These are phyloP conservation scores for Pyrenochaeta sp. DNA, from an alignment of 2,329 filamentous ascomycete genomes.

Conservation along the genomic window DNA sequence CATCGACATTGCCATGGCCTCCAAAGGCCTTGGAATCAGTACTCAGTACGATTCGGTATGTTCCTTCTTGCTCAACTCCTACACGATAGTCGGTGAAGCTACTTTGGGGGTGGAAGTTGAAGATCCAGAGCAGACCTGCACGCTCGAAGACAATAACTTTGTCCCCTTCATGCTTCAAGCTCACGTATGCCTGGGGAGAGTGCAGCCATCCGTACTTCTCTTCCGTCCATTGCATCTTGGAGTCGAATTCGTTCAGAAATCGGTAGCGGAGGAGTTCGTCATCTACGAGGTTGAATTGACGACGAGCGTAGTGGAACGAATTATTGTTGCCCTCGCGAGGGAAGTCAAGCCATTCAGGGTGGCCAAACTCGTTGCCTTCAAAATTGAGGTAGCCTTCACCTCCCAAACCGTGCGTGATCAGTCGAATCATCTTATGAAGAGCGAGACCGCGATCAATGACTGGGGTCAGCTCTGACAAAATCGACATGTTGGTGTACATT, in stretches of 20 bases:
- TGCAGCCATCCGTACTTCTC: slow-evolving; percentile 91
- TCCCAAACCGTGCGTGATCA: slow-evolving; percentile 88
- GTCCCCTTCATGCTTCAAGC: slow-evolving; percentile 89
- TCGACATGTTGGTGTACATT: slow-evolving; percentile 98
- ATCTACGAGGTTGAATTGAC: slow-evolving; percentile 91
- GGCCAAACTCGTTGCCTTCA: slow-evolving; percentile 97
- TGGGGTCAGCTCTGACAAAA: slow-evolving; percentile 80
- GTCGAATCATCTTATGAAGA: slow-evolving; percentile 96
- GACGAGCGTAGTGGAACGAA: slow-evolving; percentile 91
- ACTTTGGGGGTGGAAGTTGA: slow-evolving; percentile 89
- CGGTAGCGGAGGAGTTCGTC: slow-evolving; percentile 85
- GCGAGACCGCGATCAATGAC: slow-evolving; percentile 90
- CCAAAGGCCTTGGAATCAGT: slow-evolving; percentile 80
- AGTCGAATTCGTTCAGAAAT: slow-evolving; percentile 93
- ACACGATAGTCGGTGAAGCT: slow-evolving; percentile 94
- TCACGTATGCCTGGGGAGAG: slow-evolving; percentile 85
- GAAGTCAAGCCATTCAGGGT: slow-evolving; percentile 99
- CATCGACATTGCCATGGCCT: slow-evolving; percentile 78
- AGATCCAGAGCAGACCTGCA: slow-evolving; percentile 87
- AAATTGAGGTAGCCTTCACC: slow-evolving; percentile 99
- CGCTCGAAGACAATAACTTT: slow-evolving; percentile 97
- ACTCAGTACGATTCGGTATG: slow-evolving; percentile 86
- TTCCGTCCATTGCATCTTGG: slow-evolving; percentile 87
- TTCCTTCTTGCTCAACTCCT: slow-evolving; percentile 83
- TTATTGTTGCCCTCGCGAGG: slow-evolving; percentile 91